phyloP scores from a whole-genome alignment of 2,329 filamentous ascomycete genomes.

The Fusarium sp. region DNA sequence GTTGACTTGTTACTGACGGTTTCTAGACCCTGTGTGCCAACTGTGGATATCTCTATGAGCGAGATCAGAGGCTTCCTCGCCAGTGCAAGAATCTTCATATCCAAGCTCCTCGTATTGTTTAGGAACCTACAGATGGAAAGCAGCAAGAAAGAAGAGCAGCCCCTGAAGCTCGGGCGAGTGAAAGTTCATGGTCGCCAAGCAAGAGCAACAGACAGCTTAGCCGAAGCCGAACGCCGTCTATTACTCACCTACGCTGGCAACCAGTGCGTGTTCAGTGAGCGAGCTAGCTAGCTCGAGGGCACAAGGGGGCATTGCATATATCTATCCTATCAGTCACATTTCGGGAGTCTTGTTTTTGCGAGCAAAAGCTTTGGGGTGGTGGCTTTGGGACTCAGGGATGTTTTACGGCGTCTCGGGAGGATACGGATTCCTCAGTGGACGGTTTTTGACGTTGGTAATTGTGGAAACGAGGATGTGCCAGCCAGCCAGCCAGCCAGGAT shows the following conservation, averaged over 20 bases:
- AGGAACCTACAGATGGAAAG: constrained; percentile 40
- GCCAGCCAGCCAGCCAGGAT: neutral
- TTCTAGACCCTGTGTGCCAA: constrained; percentile 88
- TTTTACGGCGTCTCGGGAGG: constrained; percentile 46
- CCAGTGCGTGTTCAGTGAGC: constrained; percentile 3
- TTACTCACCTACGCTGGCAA: constrained; percentile 2
- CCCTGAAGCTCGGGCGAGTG: constrained; percentile 6
- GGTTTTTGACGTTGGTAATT: constrained; percentile 43
- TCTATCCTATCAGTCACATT: constrained; percentile 28
- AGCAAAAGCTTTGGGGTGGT: constrained; percentile 44
- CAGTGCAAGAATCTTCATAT: constrained; percentile 57
- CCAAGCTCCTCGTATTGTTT: constrained; percentile 49
- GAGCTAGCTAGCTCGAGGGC: constrained; percentile 11
- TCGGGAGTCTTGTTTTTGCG: constrained; percentile 41
- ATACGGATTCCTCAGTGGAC: constrained; percentile 40
- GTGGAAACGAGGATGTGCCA: constrained; percentile 4
- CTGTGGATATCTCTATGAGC: constrained; percentile 89
- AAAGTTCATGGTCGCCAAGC: constrained; percentile 16
- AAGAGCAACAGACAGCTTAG: constrained; percentile 16
- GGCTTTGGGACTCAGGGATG: constrained; percentile 36
- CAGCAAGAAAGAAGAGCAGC: constrained; percentile 27
- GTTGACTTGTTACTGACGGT: constrained; percentile 21
- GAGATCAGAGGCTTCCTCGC: constrained; percentile 81
- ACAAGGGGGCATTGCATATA: constrained; percentile 14
- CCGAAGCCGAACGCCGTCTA: constrained; percentile 1